Conservation (phyloP, 345 rosid genomes). For the Streptanthus diversifolius region DNA sequence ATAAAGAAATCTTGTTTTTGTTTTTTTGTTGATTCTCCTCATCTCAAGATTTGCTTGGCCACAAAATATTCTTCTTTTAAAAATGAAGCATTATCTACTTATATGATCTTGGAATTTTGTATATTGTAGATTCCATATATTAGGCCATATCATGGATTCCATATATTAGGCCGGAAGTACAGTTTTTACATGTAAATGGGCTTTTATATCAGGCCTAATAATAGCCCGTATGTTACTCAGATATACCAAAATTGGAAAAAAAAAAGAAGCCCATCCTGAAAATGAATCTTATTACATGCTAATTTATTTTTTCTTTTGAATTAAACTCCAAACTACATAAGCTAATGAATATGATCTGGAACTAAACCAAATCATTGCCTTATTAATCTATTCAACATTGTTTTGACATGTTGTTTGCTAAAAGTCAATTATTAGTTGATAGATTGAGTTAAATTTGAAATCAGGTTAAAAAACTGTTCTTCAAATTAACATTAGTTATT, state of each 20-base stretch:
- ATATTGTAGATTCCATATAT: background rate
- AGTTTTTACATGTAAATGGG: background rate
- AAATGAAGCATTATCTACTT: slow-evolving; percentile 15
- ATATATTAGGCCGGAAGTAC: background rate
- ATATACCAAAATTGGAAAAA: background rate
- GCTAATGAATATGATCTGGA: background rate
- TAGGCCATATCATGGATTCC: slow-evolving; percentile 7
- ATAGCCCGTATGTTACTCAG: background rate
- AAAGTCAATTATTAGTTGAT: background rate
- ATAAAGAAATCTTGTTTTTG: slow-evolving; percentile 12
- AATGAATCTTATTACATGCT: background rate
- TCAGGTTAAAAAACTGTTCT: background rate
- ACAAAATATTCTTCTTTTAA: background rate
- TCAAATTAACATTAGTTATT: slow-evolving; percentile 16
- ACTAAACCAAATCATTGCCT: background rate
- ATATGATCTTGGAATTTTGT: background rate
- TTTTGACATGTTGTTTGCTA: background rate
- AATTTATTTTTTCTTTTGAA: too few relatives aligned
- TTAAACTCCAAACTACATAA: background rate
- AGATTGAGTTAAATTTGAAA: background rate
- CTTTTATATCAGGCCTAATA: background rate
- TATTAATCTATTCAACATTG: background rate
- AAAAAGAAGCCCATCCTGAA: background rate
- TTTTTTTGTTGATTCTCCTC: background rate
- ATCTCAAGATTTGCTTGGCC: slow-evolving; percentile 25